Evolutionary conservation across 805 yeast genomes (phyloP), one percentile per base, ranked within the genome.

Genomic region (Ogataea thermomethanolica): DNA sequence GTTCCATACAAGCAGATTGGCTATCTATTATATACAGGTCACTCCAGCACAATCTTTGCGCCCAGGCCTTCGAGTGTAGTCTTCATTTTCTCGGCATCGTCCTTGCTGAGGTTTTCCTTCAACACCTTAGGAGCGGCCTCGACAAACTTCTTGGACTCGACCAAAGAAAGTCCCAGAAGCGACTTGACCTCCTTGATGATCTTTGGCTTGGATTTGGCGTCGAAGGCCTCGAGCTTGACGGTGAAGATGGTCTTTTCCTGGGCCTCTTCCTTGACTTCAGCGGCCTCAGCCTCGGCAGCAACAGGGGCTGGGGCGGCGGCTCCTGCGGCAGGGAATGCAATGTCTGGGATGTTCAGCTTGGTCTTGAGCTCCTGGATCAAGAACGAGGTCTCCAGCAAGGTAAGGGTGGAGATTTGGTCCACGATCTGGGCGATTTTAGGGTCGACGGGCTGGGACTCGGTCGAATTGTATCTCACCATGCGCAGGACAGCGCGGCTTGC

Each of bases 81-180:
- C 74, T 93, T 91, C 64, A 93, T 84, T 77, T 90, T 89, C 59
- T 91, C 97, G 52, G 98, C 98, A 58, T 93, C 99, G 62, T 70
- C 99, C 76, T 93, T 93, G 48, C 95, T 83, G 46, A 93, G 89
- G 56, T 89, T 88, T 57, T 93, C 99, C 73, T 93, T 93, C 66
- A 93, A 74, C 33, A 85, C 73, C 76, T 93, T 93, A 55, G 99
- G 99, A 47, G 99, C 98, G 57, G 88, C 70, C 73, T 93, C 99
- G 43, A 93, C 99, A 53, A 93, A 86, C 72, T 93, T 93, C 81
- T 93, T 93, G 48, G 97, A 86, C 64, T 93, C 98, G 46, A 93
- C 99, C 55, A 93, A 76, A 6, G 96, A 87, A 56, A 93, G 74
- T 11, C 96, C 96, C 58, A 93, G 76, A 60, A 91, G 71, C 46